Percentiles rank a stretch among this genome's conserved stretches.
Evolutionary conservation across 1,284 basidiomycete genomes (phyloP).

Genomic region (Ceratobasidium sp.): DNA sequence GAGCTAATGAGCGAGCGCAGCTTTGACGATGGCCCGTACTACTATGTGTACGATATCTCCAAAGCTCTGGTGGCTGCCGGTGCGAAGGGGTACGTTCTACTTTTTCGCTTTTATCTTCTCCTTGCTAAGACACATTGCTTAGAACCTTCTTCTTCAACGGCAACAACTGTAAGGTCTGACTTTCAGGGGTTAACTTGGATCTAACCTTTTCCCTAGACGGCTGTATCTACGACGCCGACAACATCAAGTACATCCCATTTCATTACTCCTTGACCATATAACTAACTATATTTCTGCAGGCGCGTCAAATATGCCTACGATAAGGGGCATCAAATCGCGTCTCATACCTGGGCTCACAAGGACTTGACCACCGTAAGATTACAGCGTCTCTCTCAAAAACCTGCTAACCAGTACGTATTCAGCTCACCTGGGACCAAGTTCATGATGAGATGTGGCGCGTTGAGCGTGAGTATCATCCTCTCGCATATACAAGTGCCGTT

Average conservation of each 20-base stretch:
- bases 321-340: constrained; percentile 48
- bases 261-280: background rate
- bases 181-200: background rate
- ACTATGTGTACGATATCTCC: constrained; percentile 48
- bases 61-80: constrained; percentile 46
- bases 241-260: constrained; percentile 14
- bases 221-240: constrained; percentile 50
- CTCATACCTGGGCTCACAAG: constrained; percentile 47
- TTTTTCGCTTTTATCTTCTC: constrained; percentile 8
- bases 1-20: background rate
- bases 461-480: constrained; percentile 19
- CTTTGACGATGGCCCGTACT: constrained; percentile 48
- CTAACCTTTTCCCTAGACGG: constrained; percentile 13
- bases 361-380: constrained; percentile 23
- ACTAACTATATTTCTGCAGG: constrained; percentile 2
- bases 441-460: constrained; percentile 46
- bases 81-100: constrained; percentile 45
- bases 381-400: background rate
- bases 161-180: constrained; percentile 21
- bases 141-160: constrained; percentile 43
- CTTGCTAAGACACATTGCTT: background rate
- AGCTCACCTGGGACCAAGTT: constrained; percentile 47
- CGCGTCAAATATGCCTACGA: constrained; percentile 39
- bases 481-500: background rate
- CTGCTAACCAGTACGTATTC: background rate